Conservation (phyloP, 768 basidiomycete species). For the Pisolithus tinctorius region DNA sequence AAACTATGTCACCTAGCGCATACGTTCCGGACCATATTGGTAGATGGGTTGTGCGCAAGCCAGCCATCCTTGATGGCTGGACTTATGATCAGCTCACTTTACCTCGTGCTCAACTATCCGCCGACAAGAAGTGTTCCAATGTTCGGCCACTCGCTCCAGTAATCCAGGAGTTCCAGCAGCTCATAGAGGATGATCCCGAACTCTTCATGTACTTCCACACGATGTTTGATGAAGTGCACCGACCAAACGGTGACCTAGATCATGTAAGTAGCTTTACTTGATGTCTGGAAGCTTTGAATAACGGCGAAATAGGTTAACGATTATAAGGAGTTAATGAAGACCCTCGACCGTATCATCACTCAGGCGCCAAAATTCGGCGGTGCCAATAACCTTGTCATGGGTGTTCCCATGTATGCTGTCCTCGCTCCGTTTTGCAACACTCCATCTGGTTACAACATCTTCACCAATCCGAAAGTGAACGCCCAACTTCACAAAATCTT, state of each 20-base stretch:
- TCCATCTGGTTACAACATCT: not conserved
- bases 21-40: not conserved
- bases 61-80: not conserved
- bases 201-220: conserved; percentile 29
- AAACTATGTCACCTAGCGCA: not conserved
- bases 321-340: not conserved
- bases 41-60: not conserved
- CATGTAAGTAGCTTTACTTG: not conserved
- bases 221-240: conserved; percentile 23
- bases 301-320: not conserved
- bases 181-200: conserved; percentile 22
- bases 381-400: conserved; percentile 1
- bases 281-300: not conserved
- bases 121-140: not conserved
- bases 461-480: conserved; percentile 38
- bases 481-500: conserved; percentile 40
- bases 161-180: conserved; percentile 20
- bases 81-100: not conserved
- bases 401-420: not conserved
- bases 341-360: conserved; percentile 6
- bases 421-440: conserved; percentile 1
- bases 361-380: not conserved
- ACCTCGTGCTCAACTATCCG: not conserved
- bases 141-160: conserved; percentile 14
- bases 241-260: not conserved